Conservation (phyloP, 306 rosid genomes). For the Dalbergia oliveri region DNA sequence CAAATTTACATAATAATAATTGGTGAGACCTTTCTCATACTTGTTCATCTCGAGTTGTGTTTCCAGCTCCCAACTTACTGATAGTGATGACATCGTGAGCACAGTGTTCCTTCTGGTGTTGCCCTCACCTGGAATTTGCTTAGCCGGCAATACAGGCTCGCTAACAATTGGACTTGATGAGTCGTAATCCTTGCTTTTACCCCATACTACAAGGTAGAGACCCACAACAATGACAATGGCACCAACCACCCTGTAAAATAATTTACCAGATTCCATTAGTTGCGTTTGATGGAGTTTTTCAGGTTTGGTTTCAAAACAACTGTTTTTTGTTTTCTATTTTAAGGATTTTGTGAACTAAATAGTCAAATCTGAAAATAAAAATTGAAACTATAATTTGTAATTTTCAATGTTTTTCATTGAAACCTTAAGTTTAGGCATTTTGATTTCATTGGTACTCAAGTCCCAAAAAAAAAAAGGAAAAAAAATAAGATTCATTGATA, state of each 20-base stretch:
- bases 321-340: too few relatives aligned
- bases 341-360: too few relatives aligned
- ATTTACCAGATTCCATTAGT: background rate
- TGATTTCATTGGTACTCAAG: too few relatives aligned
- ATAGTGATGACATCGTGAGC: conserved; percentile 47
- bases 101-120: conserved; percentile 38
- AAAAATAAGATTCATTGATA: background rate
- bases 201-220: conserved; percentile 85
- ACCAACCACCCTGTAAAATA: conserved; percentile 69
- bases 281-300: background rate
- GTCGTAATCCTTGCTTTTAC: conserved; percentile 75
- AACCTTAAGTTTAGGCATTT: too few relatives aligned
- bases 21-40: conserved; percentile 6
- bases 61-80: conserved; percentile 41
- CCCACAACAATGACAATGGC: conserved; percentile 72
- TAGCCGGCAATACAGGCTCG: conserved; percentile 45
- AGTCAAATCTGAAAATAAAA: too few relatives aligned
- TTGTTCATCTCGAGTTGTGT: conserved; percentile 38
- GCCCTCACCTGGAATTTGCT: conserved; percentile 35
- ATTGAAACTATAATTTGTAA: too few relatives aligned
- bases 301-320: background rate
- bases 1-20: background rate
- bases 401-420: too few relatives aligned
- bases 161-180: conserved; percentile 33
- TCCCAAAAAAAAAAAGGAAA: too few relatives aligned